Percentiles rank a stretch among this genome's conserved stretches.
These are phyloP conservation scores for Microcos paniculata DNA, from an alignment of 345 rosid genomes.

Conservation along the genomic window DNA sequence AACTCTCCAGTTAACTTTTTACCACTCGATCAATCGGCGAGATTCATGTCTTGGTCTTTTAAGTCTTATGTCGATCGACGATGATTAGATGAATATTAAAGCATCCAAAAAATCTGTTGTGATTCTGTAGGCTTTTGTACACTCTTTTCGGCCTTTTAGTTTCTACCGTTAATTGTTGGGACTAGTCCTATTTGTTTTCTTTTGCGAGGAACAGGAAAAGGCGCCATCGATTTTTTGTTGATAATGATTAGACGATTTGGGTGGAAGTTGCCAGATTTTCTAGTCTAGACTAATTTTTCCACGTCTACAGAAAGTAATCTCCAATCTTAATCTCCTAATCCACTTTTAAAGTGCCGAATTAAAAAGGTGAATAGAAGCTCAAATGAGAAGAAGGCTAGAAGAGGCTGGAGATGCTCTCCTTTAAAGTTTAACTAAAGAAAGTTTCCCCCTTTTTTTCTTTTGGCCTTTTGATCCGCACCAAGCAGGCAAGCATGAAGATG, in stretches of 20 bases:
- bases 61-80: not conserved
- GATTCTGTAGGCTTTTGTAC: not conserved
- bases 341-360: not conserved
- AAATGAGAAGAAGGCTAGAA: no score
- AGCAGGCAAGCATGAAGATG: not conserved
- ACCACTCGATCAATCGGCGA: no score
- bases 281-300: not conserved
- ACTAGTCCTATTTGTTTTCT: not conserved
- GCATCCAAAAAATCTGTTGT: not conserved
- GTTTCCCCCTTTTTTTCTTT: not conserved
- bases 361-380: not conserved
- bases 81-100: not conserved
- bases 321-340: not conserved
- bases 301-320: not conserved
- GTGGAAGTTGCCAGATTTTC: not conserved
- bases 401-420: not conserved
- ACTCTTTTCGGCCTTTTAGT: not conserved
- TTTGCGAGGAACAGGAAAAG: not conserved
- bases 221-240: not conserved
- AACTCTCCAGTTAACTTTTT: no score
- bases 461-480: not conserved
- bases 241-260: not conserved
- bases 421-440: no score
- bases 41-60: not conserved
- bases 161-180: not conserved